Percentiles rank a stretch among this genome's conserved stretches.
Conservation (phyloP, 2,329 filamentous ascomycete genomes). For the Ceratocystis diversiconidia region DNA sequence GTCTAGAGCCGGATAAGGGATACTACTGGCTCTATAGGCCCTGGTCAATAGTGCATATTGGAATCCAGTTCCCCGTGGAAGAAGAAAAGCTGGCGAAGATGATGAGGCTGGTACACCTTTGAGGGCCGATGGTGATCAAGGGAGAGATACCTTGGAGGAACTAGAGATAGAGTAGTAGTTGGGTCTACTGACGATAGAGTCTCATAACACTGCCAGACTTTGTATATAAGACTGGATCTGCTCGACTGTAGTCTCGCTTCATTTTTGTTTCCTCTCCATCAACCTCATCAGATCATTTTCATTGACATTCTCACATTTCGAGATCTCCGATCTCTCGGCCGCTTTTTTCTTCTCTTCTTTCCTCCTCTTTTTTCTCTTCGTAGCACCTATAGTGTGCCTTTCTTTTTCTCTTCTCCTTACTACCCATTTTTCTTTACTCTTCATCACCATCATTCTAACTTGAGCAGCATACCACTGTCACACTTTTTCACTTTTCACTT, state of each 20-base stretch:
- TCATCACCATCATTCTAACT: background rate
- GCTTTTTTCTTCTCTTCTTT: background rate
- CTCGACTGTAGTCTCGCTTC: background rate
- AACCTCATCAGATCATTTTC: background rate
- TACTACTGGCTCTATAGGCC: background rate
- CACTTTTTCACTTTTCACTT: background rate
- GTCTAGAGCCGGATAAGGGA: background rate
- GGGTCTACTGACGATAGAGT: background rate
- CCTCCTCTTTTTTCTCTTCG: slow-evolving; percentile 9
- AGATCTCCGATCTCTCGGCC: slow-evolving; percentile 9
- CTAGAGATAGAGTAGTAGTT: background rate
- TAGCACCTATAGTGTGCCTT: slow-evolving; percentile 7
- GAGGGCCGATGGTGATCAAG: background rate
- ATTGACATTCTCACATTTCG: background rate
- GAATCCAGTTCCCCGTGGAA: background rate
- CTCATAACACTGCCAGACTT: background rate
- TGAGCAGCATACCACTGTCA: background rate
- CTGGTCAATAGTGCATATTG: background rate
- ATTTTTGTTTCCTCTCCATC: slow-evolving; percentile 1
- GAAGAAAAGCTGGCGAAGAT: background rate
- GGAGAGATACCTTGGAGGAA: background rate
- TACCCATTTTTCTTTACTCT: slow-evolving; percentile 2
- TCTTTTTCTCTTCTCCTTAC: slow-evolving; percentile 6
- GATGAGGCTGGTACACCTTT: background rate
- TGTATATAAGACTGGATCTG: background rate